Evolutionary conservation across 2,329 filamentous ascomycete genomes (phyloP).

Genomic region (Cladosporium sp.): DNA sequence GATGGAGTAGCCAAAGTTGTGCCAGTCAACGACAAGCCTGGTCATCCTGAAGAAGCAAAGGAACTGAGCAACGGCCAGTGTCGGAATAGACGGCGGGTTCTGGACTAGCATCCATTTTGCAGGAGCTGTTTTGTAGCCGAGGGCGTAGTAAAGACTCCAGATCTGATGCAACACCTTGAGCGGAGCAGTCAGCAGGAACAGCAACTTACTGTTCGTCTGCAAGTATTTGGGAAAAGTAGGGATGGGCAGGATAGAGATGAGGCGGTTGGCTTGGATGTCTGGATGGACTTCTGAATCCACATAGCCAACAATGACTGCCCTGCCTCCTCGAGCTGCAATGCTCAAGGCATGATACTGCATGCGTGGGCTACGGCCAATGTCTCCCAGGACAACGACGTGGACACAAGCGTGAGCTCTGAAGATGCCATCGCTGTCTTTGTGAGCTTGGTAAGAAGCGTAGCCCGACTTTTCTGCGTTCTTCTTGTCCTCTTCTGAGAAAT

Average conservation of each 20-base stretch:
- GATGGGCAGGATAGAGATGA: constrained; percentile 72
- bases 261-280: constrained; percentile 67
- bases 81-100: constrained; percentile 95
- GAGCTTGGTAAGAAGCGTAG: constrained; percentile 32
- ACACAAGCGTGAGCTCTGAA: constrained; percentile 54
- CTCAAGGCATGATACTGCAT: constrained; percentile 99
- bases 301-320: constrained; percentile 86
- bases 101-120: constrained; percentile 84
- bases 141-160: constrained; percentile 66
- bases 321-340: constrained; percentile 77
- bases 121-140: constrained; percentile 74
- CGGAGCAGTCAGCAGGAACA: constrained; percentile 78
- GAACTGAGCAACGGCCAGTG: constrained; percentile 72
- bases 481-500: constrained; percentile 35
- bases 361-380: constrained; percentile 91
- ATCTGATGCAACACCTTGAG: constrained; percentile 86
- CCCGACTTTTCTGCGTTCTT: constrained; percentile 34
- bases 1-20: constrained; percentile 97
- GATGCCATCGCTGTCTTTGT: constrained; percentile 28
- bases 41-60: constrained; percentile 77
- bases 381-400: constrained; percentile 88
- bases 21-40: constrained; percentile 90
- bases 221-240: constrained; percentile 67
- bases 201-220: constrained; percentile 66
- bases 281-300: constrained; percentile 81